Base-by-base conservation (phyloP, 2,329 filamentous ascomycete species). In the Plectosphaerella plurivora region DNA sequence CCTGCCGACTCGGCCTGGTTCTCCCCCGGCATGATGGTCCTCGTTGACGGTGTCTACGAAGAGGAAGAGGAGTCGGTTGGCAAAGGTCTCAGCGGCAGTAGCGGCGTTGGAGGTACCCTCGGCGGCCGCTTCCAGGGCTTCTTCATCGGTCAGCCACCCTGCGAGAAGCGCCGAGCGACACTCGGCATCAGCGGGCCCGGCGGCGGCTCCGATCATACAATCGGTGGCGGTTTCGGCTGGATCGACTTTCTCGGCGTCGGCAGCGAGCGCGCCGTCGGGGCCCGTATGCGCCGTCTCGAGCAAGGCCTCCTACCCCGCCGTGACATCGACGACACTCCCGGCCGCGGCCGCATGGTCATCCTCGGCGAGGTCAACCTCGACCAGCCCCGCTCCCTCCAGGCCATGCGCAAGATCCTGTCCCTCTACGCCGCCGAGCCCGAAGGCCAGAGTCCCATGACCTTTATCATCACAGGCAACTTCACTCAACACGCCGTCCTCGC, bases 1-100 rank as follows among this genome's bases (percentile, higher is more conserved):
- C 92, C 92, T 0, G 86, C 91, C 55, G 86, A 93, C 63, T 91
- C 89, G 22, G 87, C 89, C 4, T 99, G 91, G 88, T 97, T 97
- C 64, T 85, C 87, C 5, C 92, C 94, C 0, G 95, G 95, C 3
- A 97, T 97, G 91, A 89, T 99, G 47, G 89, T 97, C 4, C 79
- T 99, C 0, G 84, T 97, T 1, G 94, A 99, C 62, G 94, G 94
- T 7, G 85, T 93, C n/a, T 99, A 99, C 64, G 91, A 96, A 66
- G 94, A 97, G 67, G 91, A 96, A 61, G 90, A 91, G 55, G 81
- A 86, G 56, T 85, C 83, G 18, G 73, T 78, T 2, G 85, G 86
- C 15, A 86, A 84, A 18, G 84, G 83, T 0, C 76, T 95, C 5
- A 88, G 89, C 49, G 87, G 88, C 5, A 88, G 84, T 57, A 87